Percentiles rank a stretch among this genome's conserved stretches.
These are phyloP conservation scores for Drosera spatulata DNA, from an alignment of 179 eudicot genomes.

Conservation along the genomic window DNA sequence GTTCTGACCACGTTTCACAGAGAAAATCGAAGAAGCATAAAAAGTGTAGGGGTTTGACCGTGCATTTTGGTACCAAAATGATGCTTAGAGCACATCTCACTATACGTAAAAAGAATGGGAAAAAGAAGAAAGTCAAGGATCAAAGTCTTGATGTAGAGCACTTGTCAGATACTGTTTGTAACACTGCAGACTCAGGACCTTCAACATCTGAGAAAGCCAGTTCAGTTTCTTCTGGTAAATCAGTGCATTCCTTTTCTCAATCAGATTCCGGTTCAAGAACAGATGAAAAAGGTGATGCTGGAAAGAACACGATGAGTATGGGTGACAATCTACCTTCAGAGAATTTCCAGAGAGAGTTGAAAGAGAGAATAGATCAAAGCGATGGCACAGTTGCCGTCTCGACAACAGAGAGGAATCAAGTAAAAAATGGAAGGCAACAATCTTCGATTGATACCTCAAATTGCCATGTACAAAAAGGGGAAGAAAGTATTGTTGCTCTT, in stretches of 20 bases:
- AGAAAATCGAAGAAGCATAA: slow-evolving; percentile 23
- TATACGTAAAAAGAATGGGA: slow-evolving; percentile 43
- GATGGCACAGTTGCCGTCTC: slow-evolving; percentile 14
- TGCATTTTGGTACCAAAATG: slow-evolving; percentile 50
- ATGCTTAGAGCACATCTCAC: slow-evolving; percentile 33
- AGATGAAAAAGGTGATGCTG: slow-evolving; percentile 10
- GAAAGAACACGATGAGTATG: slow-evolving; percentile 4
- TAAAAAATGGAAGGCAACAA: slow-evolving; percentile 12
- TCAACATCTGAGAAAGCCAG: slow-evolving; percentile 29
- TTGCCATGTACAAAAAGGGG: slow-evolving; percentile 17
- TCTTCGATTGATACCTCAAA: slow-evolving; percentile 12
- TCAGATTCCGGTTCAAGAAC: slow-evolving; percentile 9
- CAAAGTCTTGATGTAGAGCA: slow-evolving; percentile 13
- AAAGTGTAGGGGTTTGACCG: slow-evolving; percentile 19
- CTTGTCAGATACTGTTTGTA: slow-evolving; percentile 11
- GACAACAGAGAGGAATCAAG: slow-evolving; percentile 8
- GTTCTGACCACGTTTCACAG: slow-evolving; percentile 6
- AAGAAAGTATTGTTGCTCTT: slow-evolving; percentile 27
- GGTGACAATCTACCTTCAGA: slow-evolving; percentile 4
- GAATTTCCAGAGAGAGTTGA: slow-evolving; percentile 12
- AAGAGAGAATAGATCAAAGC: slow-evolving; percentile 15
- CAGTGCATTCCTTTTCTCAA: slow-evolving; percentile 8
- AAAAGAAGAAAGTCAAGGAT: slow-evolving; percentile 20
- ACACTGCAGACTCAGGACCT: slow-evolving; percentile 22
- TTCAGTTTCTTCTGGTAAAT: slow-evolving; percentile 1